A percentile compares a stretch with the other conserved stretches of the same genome.
Evolutionary conservation across 768 basidiomycete genomes (phyloP).

Genomic region (Crepidotus variabilis): DNA sequence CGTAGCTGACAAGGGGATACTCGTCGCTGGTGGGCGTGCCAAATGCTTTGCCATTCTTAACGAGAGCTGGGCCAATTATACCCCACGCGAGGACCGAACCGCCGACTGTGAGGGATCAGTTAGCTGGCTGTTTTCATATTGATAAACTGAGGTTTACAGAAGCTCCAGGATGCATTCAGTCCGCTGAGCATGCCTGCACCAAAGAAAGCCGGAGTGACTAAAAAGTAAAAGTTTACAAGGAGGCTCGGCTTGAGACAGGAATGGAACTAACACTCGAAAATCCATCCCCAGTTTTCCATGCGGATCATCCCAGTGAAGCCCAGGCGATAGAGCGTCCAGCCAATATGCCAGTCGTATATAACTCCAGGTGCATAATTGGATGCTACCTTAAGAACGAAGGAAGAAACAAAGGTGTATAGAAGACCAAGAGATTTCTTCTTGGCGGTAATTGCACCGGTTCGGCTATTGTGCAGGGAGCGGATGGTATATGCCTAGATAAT

Average conservation of each 20-base stretch:
- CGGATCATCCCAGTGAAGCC: slow-evolving; percentile 60
- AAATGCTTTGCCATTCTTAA: slow-evolving; percentile 50
- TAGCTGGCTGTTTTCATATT: not conserved
- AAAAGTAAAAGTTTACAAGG: not conserved
- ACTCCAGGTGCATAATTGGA: slow-evolving; percentile 59
- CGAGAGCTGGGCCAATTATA: slow-evolving; percentile 52
- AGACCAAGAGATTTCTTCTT: slow-evolving; percentile 54
- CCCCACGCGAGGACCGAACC: slow-evolving; percentile 59
- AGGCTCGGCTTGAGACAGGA: not conserved
- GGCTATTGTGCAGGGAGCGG: slow-evolving; percentile 53
- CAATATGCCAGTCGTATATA: slow-evolving; percentile 61
- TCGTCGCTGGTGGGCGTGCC: slow-evolving; percentile 32
- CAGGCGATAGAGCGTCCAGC: slow-evolving; percentile 54
- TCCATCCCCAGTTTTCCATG: slow-evolving; percentile 58
- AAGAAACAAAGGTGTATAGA: slow-evolving; percentile 38
- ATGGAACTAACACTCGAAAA: slow-evolving; percentile 41
- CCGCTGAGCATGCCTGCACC: slow-evolving; percentile 59
- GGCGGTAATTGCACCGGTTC: slow-evolving; percentile 45
- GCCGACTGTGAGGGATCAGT: slow-evolving; percentile 31
- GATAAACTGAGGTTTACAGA: slow-evolving; percentile 34
- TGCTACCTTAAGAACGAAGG: slow-evolving; percentile 51
- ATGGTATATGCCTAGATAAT: slow-evolving; percentile 50
- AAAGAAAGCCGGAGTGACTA: slow-evolving; percentile 54
- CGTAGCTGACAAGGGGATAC: slow-evolving; percentile 41
- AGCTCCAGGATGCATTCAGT: slow-evolving; percentile 54